These are phyloP conservation scores for Eragrostis curvula DNA, from an alignment of 176 grass and related monocot species.

Conservation along the genomic window DNA sequence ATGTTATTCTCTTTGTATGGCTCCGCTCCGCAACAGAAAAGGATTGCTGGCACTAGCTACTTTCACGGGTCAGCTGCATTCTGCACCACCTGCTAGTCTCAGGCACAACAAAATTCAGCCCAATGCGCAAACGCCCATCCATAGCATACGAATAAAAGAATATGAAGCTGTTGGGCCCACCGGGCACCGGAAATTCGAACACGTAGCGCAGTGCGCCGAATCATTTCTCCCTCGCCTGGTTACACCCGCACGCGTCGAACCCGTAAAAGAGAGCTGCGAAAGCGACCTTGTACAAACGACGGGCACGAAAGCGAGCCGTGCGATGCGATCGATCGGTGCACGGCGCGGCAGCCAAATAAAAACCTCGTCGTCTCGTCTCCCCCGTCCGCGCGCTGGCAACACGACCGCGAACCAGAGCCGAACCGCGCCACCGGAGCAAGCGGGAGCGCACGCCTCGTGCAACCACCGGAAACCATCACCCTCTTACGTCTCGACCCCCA, in stretches of 20 bases:
- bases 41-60: background rate
- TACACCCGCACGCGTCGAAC: background rate
- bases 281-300: conserved; percentile 5
- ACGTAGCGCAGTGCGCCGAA: conserved; percentile 8
- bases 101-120: background rate
- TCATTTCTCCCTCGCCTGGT: background rate
- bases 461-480: background rate
- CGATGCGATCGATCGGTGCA: background rate
- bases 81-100: background rate
- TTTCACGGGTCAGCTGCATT: conserved; percentile 20
- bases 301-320: conserved; percentile 6
- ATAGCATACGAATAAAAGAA: background rate
- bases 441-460: conserved; percentile 20
- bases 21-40: background rate
- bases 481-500: background rate
- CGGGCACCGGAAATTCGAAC: background rate
- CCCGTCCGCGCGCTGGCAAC: background rate
- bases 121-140: too few relatives aligned
- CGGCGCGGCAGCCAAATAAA: background rate
- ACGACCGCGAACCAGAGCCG: background rate
- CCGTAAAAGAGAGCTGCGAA: background rate
- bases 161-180: background rate
- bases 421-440: background rate
- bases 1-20: background rate
- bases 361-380: background rate